These are phyloP conservation scores for Nicotiana otophora DNA, from an alignment of 257 asterid genomes.

Conservation along the genomic window DNA sequence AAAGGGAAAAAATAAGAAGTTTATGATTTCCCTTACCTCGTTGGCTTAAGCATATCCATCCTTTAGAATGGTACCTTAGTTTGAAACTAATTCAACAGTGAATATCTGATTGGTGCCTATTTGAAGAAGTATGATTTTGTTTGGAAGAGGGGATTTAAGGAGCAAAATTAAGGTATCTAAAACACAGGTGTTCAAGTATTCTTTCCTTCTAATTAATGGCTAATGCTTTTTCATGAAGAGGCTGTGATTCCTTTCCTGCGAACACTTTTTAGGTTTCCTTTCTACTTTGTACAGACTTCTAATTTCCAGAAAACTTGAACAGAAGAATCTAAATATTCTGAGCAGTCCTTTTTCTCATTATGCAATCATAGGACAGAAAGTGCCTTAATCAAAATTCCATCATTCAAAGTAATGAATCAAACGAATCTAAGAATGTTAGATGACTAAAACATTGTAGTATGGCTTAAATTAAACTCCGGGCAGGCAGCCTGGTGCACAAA, in stretches of 20 bases:
- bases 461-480: background rate
- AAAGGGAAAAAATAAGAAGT: background rate
- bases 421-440: background rate
- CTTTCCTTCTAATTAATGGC: conserved; percentile 38
- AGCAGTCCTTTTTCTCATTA: background rate
- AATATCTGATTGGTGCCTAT: conserved; percentile 17
- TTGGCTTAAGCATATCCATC: conserved; percentile 46
- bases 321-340: background rate
- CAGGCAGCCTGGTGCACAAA: too few relatives aligned
- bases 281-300: background rate
- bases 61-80: conserved; percentile 17
- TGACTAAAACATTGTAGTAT: background rate
- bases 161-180: conserved; percentile 31
- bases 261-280: background rate
- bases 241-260: background rate
- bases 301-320: background rate
- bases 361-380: background rate
- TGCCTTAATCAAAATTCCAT: background rate
- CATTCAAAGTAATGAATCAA: background rate
- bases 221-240: background rate
- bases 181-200: conserved; percentile 28
- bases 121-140: conserved; percentile 20
- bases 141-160: conserved; percentile 17
- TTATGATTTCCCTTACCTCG: conserved; percentile 34
- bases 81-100: conserved; percentile 8